phyloP scores from a whole-genome alignment of 1,284 basidiomycete species.

The Trametes polyzona region DNA sequence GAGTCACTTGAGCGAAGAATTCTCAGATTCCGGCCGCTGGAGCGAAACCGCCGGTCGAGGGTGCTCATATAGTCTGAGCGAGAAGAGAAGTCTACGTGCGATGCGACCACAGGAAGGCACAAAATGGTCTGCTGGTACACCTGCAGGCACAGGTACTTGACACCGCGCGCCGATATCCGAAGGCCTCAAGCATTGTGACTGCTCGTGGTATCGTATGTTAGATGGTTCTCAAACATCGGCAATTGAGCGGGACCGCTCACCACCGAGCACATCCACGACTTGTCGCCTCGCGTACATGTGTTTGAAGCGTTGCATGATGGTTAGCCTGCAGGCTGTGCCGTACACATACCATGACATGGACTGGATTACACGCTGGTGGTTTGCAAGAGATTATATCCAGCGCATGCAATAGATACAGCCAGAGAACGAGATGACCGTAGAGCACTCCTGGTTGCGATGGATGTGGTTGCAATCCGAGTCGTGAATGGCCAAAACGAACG shows the following conservation, averaged over 20 bases:
- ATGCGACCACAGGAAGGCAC: constrained; percentile 2
- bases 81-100: background rate
- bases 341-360: too few relatives aligned
- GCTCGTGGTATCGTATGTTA: background rate
- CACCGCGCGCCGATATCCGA: constrained; percentile 10
- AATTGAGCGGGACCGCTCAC: background rate
- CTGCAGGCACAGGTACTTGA: background rate
- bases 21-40: constrained; percentile 1
- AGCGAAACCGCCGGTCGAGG: constrained; percentile 4
- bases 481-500: background rate
- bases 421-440: too few relatives aligned
- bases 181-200: background rate
- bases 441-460: too few relatives aligned
- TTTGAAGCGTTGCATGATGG: background rate
- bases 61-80: background rate
- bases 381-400: too few relatives aligned
- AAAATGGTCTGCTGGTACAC: background rate
- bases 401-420: too few relatives aligned
- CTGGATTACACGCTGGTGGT: too few relatives aligned
- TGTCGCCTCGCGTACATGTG: too few relatives aligned
- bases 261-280: background rate
- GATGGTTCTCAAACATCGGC: background rate
- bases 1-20: background rate
- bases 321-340: too few relatives aligned
- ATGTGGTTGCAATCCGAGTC: background rate